These are phyloP conservation scores for Sugiyamaella novakii DNA, from an alignment of 1,139 yeast species.

Conservation along the genomic window DNA sequence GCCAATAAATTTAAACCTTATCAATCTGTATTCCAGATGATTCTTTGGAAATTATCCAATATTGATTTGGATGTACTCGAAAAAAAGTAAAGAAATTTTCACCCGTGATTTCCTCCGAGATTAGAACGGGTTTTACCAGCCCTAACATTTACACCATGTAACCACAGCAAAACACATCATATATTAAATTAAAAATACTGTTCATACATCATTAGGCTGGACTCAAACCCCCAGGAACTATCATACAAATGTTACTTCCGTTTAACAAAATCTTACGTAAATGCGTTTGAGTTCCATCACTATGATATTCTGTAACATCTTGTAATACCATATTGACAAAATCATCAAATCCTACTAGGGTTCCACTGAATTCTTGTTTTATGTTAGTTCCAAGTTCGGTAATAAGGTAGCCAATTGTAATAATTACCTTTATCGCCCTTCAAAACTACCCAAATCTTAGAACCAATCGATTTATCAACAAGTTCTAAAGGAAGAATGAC, in stretches of 20 bases:
- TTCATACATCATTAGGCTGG: slow-evolving; percentile 5
- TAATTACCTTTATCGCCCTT: slow-evolving; percentile 54
- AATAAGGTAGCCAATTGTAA: neutral
- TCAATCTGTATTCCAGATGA: slow-evolving; percentile 65
- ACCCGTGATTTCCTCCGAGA: too few species aligned
- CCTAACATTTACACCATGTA: too few species aligned
- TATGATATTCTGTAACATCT: slow-evolving; percentile 68
- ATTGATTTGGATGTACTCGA: slow-evolving; percentile 50
- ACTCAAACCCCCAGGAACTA: slow-evolving; percentile 38
- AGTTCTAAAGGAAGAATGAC: slow-evolving; percentile 72
- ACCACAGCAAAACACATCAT: too few species aligned
- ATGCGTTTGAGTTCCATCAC: slow-evolving; percentile 47
- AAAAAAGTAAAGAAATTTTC: slow-evolving; percentile 1
- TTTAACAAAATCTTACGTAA: slow-evolving; percentile 75
- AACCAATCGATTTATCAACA: slow-evolving; percentile 85
- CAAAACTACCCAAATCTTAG: slow-evolving; percentile 75
- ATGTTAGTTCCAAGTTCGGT: neutral
- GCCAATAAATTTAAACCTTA: slow-evolving; percentile 68
- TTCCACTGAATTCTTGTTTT: slow-evolving; percentile 72
- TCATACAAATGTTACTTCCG: slow-evolving; percentile 88
- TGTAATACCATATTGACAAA: slow-evolving; percentile 90
- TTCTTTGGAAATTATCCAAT: slow-evolving; percentile 71
- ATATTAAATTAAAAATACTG: slow-evolving; percentile 5
- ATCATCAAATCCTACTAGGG: slow-evolving; percentile 89
- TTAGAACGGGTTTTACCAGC: too few species aligned